Conservation (phyloP, 1,139 yeast species). For the Yarrowia galli region DNA sequence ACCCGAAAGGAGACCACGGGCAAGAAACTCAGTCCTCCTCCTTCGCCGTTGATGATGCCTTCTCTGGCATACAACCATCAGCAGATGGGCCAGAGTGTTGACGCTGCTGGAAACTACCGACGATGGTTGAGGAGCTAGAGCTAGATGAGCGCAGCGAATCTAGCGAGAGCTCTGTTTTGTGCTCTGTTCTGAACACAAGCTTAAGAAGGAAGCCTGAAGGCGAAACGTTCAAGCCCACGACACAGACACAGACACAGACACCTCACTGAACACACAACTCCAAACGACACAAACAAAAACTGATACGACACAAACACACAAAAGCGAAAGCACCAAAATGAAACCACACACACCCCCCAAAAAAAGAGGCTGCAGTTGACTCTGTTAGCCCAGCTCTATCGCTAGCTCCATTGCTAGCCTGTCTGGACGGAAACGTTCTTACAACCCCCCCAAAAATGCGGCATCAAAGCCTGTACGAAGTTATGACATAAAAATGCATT, state of each 20-base stretch:
- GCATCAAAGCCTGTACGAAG: constrained; percentile 34
- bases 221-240: too few species aligned
- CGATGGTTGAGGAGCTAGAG: constrained; percentile 6
- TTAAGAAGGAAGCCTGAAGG: too few species aligned
- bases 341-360: background rate
- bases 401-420: background rate
- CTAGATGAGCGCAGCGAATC: too few species aligned
- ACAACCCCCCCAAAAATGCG: constrained; percentile 33
- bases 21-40: constrained; percentile 33
- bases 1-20: constrained; percentile 14
- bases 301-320: background rate
- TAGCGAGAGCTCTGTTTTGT: background rate
- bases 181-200: too few species aligned
- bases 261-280: too few species aligned
- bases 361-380: background rate
- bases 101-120: constrained; percentile 13
- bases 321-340: background rate
- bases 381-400: background rate
- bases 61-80: constrained; percentile 31
- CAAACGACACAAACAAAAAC: background rate
- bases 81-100: constrained; percentile 35
- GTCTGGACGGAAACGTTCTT: too few species aligned
- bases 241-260: background rate
- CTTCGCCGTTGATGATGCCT: constrained; percentile 37
- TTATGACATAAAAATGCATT: constrained; percentile 35